A percentile compares a stretch with the other conserved stretches of the same genome.
phyloP scores from a whole-genome alignment of 768 basidiomycete genomes.

The Brasilioporus rufonigricans region DNA sequence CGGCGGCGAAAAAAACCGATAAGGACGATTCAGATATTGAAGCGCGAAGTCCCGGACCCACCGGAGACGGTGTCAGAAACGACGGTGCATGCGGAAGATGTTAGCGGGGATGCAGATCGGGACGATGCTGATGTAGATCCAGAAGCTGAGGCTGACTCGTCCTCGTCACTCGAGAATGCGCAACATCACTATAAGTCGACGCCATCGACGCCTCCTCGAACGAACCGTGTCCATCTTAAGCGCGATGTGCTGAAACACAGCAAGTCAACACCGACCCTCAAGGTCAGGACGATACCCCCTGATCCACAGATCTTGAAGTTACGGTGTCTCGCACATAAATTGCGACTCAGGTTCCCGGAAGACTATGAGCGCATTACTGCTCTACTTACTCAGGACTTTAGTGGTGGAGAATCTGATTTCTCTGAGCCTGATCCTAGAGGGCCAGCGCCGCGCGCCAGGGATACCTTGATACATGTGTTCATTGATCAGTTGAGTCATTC shows the following conservation, averaged over 20 bases:
- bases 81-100: constrained; percentile 22
- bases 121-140: constrained; percentile 16
- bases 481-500: constrained; percentile 42
- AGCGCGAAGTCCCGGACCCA: constrained; percentile 14
- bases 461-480: constrained; percentile 40
- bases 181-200: constrained; percentile 23
- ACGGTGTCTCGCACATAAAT: constrained; percentile 52
- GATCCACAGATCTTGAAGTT: constrained; percentile 50
- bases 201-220: constrained; percentile 31
- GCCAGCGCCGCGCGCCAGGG: constrained; percentile 30
- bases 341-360: constrained; percentile 55
- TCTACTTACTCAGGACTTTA: constrained; percentile 35
- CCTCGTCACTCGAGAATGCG: constrained; percentile 28
- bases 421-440: constrained; percentile 35
- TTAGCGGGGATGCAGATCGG: constrained; percentile 27
- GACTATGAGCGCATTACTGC: constrained; percentile 38
- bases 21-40: constrained; percentile 30
- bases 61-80: constrained; percentile 24
- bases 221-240: constrained; percentile 17
- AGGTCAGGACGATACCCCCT: constrained; percentile 38
- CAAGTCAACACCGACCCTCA: constrained; percentile 47
- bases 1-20: constrained; percentile 37
- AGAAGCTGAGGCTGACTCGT: constrained; percentile 26
- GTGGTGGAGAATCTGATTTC: constrained; percentile 34
- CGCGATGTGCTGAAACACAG: constrained; percentile 38